Base-by-base conservation (phyloP, 805 yeast genomes). In the Pichia sporocuriosa region DNA sequence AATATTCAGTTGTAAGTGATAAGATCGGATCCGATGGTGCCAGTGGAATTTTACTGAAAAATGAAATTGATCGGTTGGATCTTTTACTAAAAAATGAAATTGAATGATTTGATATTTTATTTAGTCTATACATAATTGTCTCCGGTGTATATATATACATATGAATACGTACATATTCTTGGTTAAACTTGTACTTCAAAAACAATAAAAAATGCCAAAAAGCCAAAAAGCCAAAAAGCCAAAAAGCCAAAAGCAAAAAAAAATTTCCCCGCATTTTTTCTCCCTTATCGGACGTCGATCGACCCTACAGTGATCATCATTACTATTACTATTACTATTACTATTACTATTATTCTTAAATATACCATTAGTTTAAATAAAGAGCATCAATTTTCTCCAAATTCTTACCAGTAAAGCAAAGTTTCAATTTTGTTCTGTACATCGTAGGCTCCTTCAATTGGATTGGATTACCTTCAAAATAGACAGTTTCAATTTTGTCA, bases 381-480 rank as follows among this genome's bases (percentile, higher is more conserved):
- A 95, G 82, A 10, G 98, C 97, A 66, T 93, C 99, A 42, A 93
- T 86, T 65, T 93, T 94, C 33, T 73, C 63, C 35, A 93, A 64
- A 9, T 81, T 72, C 0, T 82, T 79, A 2, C 84, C 85, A 45
- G n/a, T n/a, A n/a, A 90, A 68, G 45, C 81, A 73, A 53, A 93
- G 68, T 50, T 75, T 76, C 35, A 93, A 58, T 59, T 93, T 93
- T 55, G 93, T 77, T 55, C 97, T 72, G 59, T 93, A 93, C 39
- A 88, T 79, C 1, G 93, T 79, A n/a, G 78, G 77, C 51, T 83
- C 82, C 17, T 73, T 58, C 23, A 64, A 51, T 54, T 93, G 96
- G 16, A 93, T 59, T 3, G 97, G 97, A 57, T 90, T 90, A 8
- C 93, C 90, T 63, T 93, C 98, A 49, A 93, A 78, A 58, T 93